Evolutionary conservation across 805 yeast species (phyloP).

Genomic region (Komagataella kurtzmanii): DNA sequence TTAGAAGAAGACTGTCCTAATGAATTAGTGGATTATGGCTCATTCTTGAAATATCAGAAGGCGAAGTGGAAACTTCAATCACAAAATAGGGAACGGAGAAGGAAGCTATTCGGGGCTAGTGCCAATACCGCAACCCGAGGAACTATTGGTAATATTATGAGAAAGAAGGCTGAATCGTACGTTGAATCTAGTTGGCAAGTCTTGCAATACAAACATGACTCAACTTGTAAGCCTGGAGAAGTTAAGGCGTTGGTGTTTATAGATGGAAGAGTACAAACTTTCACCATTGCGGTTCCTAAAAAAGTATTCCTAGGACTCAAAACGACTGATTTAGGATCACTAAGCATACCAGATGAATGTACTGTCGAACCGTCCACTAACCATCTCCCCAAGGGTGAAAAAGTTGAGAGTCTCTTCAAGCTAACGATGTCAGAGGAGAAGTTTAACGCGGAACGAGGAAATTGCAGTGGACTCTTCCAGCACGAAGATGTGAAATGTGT

Average conservation of each 20-base stretch:
- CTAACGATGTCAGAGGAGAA: conserved; percentile 55
- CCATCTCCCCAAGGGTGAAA: conserved; percentile 59
- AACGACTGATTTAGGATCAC: conserved; percentile 14
- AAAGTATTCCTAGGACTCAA: conserved; percentile 58
- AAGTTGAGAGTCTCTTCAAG: conserved; percentile 39
- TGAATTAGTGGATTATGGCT: conserved; percentile 51
- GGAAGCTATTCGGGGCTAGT: conserved; percentile 63
- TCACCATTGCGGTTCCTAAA: conserved; percentile 65
- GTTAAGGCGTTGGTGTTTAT: conserved; percentile 60
- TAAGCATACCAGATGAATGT: conserved; percentile 24
- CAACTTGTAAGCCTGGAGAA: conserved; percentile 47
- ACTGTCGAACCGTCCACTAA: conserved; percentile 44
- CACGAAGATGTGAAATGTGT: conserved; percentile 50
- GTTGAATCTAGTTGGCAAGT: conserved; percentile 80
- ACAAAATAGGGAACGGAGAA: conserved; percentile 59
- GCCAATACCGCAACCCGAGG: conserved; percentile 32
- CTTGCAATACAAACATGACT: conserved; percentile 49
- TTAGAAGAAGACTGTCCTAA: conserved; percentile 48
- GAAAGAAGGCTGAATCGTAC: conserved; percentile 67
- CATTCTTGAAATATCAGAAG: conserved; percentile 64
- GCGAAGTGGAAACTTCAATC: conserved; percentile 77
- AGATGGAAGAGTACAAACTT: conserved; percentile 58
- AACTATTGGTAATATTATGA: conserved; percentile 54
- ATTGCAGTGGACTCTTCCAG: conserved; percentile 50
- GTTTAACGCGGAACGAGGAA: conserved; percentile 40